Evolutionary conservation across 495 filamentous ascomycete species (phyloP), one percentile per base, ranked within the genome.

Genomic region (Hypoxylon trugodes): DNA sequence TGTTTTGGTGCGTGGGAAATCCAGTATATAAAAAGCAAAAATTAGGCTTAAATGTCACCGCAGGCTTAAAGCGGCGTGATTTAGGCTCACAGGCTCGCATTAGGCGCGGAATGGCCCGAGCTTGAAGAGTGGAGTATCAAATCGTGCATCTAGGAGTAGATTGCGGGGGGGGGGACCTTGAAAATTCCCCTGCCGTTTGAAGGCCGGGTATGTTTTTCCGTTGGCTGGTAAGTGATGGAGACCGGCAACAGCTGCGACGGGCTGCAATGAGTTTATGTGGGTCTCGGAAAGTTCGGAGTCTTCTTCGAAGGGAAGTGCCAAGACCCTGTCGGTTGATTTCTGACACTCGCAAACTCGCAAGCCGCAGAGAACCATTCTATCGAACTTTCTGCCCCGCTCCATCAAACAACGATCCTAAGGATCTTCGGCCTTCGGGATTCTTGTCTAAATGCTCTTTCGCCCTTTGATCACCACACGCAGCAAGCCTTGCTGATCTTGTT

Each of bases 401-500:
- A 15, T 49, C 48, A 66, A 57, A 53, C 43, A 42, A 53, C 64
- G 64, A 52, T 40, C 42, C 46, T 61, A 30, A 66, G 55, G 57
- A 66, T 66, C 64, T 66, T 66, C 64, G 64, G 64, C 58, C 47
- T 66, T 66, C 64, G 64, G 64, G 52, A 61, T 66, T 66, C 50
- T 32, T 19, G 48, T 9, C 43, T 22, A 41, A 57, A 48, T 66
- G 46, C 26, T 66, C 52, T 24, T 57, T 61, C 32, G 18, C 32
- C 8, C 30, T 61, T 36, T 37, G 7, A 50, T 42, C 49, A 49
- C 13, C 47, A 13, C 28, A 21, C 22, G 46, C 41, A 43, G 16
- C 57, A 50, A 58, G 53, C 28, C 32, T 57, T 57, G 52, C 64
- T 57, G 57, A 66, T 61, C 63, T 25, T 58, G 57, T 37, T 51